Base-by-base conservation (phyloP, 257 asterid genomes). In the Plantago ovata region DNA sequence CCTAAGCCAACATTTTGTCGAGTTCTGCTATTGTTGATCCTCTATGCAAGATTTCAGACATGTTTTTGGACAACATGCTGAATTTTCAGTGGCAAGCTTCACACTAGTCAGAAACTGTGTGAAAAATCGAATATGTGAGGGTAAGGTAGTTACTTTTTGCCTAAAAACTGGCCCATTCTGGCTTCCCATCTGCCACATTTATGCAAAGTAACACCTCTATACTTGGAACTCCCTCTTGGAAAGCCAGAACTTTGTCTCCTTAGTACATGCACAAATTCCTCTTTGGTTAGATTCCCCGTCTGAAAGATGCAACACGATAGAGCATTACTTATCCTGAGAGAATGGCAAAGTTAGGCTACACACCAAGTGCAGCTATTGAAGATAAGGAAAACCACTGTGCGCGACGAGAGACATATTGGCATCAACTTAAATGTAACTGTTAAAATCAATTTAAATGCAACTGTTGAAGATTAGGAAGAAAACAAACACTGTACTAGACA, bases 121-220 rank as follows among this genome's bases (percentile, higher is more conserved):
- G 4, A 13, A n/a, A 13, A 24, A 24, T 19, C 1, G 12, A 1
- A 19, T 18, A 39, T 19, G 16, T 21, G 48, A 41, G 10, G 23
- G 4, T 7, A 58, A 19, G 4, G 41, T 10, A n/a, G 32, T 60
- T 75, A 87, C 96, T 87, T 87, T 84, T 87, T 87, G 64, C 93
- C 94, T 53, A 87, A 64, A 73, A 84, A 84, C 63, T 84, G 94
- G 73, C 96, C 93, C 90, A 88, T 77, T 53, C 96, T 66, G 38
- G 96, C 80, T 70, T 88, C 96, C 96, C 95, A 88, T 88, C 95
- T 75, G 48, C 96, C 96, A 66, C 96, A 87, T 87, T 87, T 84
- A 68, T 87, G 96, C 75, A 87, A 75, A 53, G 96, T 84, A 4
- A 89, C 96, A 38, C 95, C 96, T 69, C 94, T 79, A 75, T 75